phyloP scores from a whole-genome alignment of 768 basidiomycete species.

The Neoboletus subvelutipes region DNA sequence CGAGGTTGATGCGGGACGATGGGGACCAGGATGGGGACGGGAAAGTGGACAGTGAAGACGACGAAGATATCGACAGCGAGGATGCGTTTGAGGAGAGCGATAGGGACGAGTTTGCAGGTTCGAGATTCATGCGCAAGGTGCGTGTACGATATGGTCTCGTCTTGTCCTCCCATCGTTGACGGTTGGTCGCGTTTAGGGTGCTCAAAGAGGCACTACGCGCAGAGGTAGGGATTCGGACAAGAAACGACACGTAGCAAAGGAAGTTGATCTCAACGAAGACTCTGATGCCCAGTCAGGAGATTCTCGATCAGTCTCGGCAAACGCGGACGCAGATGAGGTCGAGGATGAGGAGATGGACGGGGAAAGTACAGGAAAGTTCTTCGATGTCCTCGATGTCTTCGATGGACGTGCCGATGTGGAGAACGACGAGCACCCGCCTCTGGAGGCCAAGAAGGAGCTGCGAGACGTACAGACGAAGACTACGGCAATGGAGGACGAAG shows the following conservation, averaged over 20 bases:
- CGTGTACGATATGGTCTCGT: not conserved
- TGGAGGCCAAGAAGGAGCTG: constrained; percentile 8
- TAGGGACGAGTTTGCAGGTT: constrained; percentile 73
- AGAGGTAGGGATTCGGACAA: constrained; percentile 26
- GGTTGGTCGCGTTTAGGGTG: constrained; percentile 11
- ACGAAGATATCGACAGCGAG: constrained; percentile 86
- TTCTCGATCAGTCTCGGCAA: constrained; percentile 16
- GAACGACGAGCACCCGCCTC: constrained; percentile 5
- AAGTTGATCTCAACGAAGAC: constrained; percentile 69
- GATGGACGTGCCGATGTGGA: constrained; percentile 55
- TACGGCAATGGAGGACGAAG: constrained; percentile 43
- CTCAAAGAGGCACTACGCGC: constrained; percentile 19
- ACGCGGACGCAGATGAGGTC: constrained; percentile 31
- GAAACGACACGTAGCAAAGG: constrained; percentile 38
- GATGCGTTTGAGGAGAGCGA: constrained; percentile 82
- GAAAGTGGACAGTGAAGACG: constrained; percentile 63
- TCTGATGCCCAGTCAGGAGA: constrained; percentile 31
- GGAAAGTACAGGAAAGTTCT: constrained; percentile 52
- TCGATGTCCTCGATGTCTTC: constrained; percentile 64
- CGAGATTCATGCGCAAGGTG: constrained; percentile 37
- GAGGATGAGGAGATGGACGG: constrained; percentile 49
- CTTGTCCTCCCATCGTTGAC: not conserved
- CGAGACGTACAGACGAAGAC: constrained; percentile 50
- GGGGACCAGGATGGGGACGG: constrained; percentile 42
- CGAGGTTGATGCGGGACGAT: constrained; percentile 53